Conservation (phyloP, 257 asterid species). For the Cinchona pubescens region DNA sequence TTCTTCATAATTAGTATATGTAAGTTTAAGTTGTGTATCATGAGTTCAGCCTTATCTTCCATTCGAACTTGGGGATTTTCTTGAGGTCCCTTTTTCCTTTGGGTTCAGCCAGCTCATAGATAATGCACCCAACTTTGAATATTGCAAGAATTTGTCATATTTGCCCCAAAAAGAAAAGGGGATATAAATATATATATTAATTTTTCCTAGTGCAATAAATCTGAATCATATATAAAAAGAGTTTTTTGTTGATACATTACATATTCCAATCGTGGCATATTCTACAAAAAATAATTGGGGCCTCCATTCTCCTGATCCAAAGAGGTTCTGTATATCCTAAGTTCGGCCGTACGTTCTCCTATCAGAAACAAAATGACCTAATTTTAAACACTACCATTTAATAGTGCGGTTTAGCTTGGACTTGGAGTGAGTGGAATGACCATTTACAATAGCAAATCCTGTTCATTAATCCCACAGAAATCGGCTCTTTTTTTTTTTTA, state of each 20-base stretch:
- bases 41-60: conserved; percentile 20
- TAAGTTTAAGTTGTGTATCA: background rate
- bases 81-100: no score
- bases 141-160: background rate
- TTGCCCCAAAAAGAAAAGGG: no score
- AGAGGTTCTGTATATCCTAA: background rate
- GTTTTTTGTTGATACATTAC: no score
- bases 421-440: conserved; percentile 21
- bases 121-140: background rate
- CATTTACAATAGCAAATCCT: background rate
- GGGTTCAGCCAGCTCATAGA: background rate
- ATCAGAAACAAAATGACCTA: conserved; percentile 41
- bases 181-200: no score
- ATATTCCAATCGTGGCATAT: no score
- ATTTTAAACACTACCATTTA: conserved; percentile 28
- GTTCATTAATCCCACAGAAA: background rate
- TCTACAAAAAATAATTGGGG: no score
- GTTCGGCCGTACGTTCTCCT: background rate
- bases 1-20: no score
- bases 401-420: conserved; percentile 40
- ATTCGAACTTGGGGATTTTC: conserved; percentile 9
- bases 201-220: background rate
- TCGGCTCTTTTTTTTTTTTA: no score
- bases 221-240: background rate
- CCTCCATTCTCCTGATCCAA: background rate